Percentiles rank a stretch among this genome's conserved stretches.
These are phyloP conservation scores for Gossypium turneri DNA, from an alignment of 345 rosid species.

Conservation along the genomic window DNA sequence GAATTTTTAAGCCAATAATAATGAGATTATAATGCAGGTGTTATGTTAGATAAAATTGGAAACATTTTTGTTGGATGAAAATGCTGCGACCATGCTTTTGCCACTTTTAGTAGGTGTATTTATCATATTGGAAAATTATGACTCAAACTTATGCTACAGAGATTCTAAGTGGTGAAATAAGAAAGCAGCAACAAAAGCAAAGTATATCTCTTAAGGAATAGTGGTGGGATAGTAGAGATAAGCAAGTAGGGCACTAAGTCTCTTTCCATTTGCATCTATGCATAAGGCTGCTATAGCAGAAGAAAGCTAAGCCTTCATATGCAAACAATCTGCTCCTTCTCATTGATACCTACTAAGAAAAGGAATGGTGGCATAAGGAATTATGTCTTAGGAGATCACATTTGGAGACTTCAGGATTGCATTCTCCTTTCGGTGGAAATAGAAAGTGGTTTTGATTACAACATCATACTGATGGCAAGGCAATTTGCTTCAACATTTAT, in stretches of 20 bases:
- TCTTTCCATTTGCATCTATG: constrained; percentile 56
- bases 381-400: constrained; percentile 28
- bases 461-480: constrained; percentile 64
- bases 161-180: constrained; percentile 47
- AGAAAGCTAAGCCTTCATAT: constrained; percentile 52
- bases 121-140: constrained; percentile 14
- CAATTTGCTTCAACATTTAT: constrained; percentile 52
- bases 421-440: constrained; percentile 61
- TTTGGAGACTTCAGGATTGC: constrained; percentile 60
- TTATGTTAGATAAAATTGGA: not conserved
- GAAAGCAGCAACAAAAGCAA: constrained; percentile 53
- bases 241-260: constrained; percentile 41
- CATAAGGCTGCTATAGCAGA: constrained; percentile 48
- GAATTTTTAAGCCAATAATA: not conserved
- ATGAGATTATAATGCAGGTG: not conserved
- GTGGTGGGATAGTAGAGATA: constrained; percentile 48
- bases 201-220: constrained; percentile 57
- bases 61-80: not conserved
- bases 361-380: constrained; percentile 41
- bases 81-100: not conserved
- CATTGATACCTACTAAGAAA: constrained; percentile 46
- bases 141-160: constrained; percentile 38
- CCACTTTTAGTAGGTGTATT: not conserved
- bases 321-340: constrained; percentile 48
- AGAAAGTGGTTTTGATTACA: constrained; percentile 45